Conservation (phyloP, 2,329 filamentous ascomycete species). For the Colletotrichum sp. region DNA sequence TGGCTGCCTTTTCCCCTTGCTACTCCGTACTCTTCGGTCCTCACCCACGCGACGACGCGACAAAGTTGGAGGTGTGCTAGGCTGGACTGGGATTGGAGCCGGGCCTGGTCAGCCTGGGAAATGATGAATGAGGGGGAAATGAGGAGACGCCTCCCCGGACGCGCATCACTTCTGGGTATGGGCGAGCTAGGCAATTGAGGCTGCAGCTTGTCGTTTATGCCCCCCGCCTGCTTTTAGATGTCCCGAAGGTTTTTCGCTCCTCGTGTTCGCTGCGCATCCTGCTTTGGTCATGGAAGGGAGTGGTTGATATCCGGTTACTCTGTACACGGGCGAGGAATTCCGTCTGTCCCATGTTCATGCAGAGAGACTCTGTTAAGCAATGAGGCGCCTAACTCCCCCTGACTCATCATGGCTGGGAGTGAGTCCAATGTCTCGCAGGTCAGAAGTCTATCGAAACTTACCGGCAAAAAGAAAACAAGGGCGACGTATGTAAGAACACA, state of each 20-base stretch:
- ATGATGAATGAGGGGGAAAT: constrained; percentile 11
- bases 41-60: not conserved
- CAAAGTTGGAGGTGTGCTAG: not conserved
- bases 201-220: not conserved
- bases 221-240: not conserved
- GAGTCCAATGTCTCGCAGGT: not conserved
- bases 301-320: not conserved
- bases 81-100: not conserved
- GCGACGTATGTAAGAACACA: not conserved
- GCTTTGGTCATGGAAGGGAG: not conserved
- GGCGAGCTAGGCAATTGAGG: not conserved
- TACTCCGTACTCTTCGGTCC: not conserved
- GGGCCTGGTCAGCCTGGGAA: not conserved
- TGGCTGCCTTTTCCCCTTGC: not conserved
- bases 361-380: not conserved
- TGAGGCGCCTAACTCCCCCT: not conserved
- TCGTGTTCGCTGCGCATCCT: not conserved
- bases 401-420: not conserved
- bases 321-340: not conserved
- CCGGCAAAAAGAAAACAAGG: not conserved
- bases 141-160: not conserved
- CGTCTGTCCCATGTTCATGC: not conserved
- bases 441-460: not conserved
- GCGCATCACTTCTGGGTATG: not conserved
- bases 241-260: not conserved